Percentiles rank a stretch among this genome's conserved stretches.
Conservation (phyloP, 2,329 filamentous ascomycete genomes). For the Phyllosticta citriasiana region DNA sequence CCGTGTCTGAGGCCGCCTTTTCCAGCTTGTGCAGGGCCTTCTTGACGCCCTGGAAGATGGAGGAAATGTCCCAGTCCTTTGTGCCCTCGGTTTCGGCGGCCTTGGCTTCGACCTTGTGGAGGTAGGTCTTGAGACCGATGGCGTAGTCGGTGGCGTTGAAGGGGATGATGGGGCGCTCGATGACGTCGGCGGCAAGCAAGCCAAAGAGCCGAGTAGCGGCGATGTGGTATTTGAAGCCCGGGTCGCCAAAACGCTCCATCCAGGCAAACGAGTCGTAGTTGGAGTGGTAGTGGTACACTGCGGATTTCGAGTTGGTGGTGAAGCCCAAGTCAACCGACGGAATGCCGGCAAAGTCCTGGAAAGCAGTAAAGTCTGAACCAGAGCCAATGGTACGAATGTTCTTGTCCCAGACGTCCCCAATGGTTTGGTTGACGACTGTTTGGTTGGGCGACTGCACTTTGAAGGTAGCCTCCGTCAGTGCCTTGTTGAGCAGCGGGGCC, state of each 20-base stretch:
- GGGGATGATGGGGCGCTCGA: slow-evolving; percentile 37
- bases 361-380: slow-evolving; percentile 43
- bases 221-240: slow-evolving; percentile 47
- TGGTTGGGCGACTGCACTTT: slow-evolving; percentile 53
- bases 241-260: slow-evolving; percentile 72
- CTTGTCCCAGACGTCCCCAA: slow-evolving; percentile 52
- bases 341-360: slow-evolving; percentile 44
- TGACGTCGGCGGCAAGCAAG: slow-evolving; percentile 35
- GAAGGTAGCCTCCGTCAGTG: slow-evolving; percentile 54
- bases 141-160: slow-evolving; percentile 41
- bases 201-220: slow-evolving; percentile 38
- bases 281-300: slow-evolving; percentile 67
- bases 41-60: slow-evolving; percentile 39
- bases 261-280: slow-evolving; percentile 80
- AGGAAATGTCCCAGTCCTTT: slow-evolving; percentile 13
- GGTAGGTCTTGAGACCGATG: slow-evolving; percentile 30
- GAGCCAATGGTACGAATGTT: slow-evolving; percentile 46
- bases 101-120: slow-evolving; percentile 28
- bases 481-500: slow-evolving; percentile 65
- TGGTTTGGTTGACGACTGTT: slow-evolving; percentile 56
- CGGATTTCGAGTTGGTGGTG: slow-evolving; percentile 23
- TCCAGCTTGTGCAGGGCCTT: slow-evolving; percentile 39
- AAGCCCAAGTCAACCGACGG: slow-evolving; percentile 40
- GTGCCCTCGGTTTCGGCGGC: slow-evolving; percentile 1
- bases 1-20: slow-evolving; percentile 40